These are phyloP conservation scores for Candida krabiensis DNA, from an alignment of 805 yeast species.

Conservation along the genomic window DNA sequence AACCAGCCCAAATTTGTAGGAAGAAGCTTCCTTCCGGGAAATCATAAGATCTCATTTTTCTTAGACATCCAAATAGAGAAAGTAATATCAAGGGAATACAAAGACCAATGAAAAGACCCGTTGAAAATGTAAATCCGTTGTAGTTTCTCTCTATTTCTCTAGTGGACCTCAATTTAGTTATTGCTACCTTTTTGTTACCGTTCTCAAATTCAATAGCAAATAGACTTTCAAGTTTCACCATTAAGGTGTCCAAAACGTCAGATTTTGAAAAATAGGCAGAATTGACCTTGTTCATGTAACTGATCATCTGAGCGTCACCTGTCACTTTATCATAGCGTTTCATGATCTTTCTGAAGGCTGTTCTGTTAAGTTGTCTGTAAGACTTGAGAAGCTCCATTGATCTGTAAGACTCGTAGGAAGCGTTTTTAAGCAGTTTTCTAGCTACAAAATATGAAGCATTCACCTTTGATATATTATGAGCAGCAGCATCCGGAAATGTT, in stretches of 20 bases:
- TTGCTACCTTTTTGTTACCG: slow-evolving; percentile 66
- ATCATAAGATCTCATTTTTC: slow-evolving; percentile 34
- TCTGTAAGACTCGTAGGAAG: slow-evolving; percentile 70
- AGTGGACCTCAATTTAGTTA: slow-evolving; percentile 61
- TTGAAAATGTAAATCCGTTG: slow-evolving; percentile 47
- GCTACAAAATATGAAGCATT: slow-evolving; percentile 61
- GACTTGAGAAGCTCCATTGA: slow-evolving; percentile 67
- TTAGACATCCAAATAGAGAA: slow-evolving; percentile 46
- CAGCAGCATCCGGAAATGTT: too few species aligned
- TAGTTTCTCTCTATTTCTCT: slow-evolving; percentile 38
- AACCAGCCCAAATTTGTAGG: slow-evolving; percentile 91
- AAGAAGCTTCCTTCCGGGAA: slow-evolving; percentile 57
- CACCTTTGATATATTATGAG: background rate
- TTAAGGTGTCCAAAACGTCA: slow-evolving; percentile 62
- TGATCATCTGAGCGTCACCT: slow-evolving; percentile 37
- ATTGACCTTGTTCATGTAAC: slow-evolving; percentile 58
- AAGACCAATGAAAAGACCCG: slow-evolving; percentile 71
- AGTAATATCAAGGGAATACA: slow-evolving; percentile 64
- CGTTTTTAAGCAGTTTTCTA: slow-evolving; percentile 62
- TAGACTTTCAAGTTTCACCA: slow-evolving; percentile 64
- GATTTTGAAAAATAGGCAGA: slow-evolving; percentile 56
- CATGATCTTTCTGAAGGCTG: slow-evolving; percentile 83
- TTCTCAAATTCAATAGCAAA: slow-evolving; percentile 65
- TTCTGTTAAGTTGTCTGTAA: slow-evolving; percentile 72
- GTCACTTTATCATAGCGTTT: slow-evolving; percentile 86